Evolutionary conservation across 1,284 basidiomycete species (phyloP).

Genomic region (Fistulina hepatica): DNA sequence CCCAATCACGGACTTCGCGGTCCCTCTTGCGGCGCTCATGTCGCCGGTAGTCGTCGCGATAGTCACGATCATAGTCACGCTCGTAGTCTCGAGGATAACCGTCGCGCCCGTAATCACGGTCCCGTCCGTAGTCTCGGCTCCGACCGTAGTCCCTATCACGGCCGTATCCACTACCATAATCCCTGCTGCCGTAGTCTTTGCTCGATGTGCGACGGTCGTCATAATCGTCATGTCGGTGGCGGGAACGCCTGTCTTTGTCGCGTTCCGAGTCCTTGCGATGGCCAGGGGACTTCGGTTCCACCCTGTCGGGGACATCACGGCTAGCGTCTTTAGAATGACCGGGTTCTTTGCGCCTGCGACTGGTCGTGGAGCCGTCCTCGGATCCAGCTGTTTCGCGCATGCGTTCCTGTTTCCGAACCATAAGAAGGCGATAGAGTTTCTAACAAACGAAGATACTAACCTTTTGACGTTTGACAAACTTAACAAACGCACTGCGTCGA

Average conservation of each 20-base stretch:
- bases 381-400: slow-evolving; percentile 69
- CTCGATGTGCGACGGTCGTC: slow-evolving; percentile 7
- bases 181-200: slow-evolving; percentile 7
- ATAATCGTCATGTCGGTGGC: slow-evolving; percentile 26
- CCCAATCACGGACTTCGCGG: slow-evolving; percentile 23
- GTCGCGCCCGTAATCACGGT: slow-evolving; percentile 31
- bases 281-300: no score
- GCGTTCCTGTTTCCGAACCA: slow-evolving; percentile 43
- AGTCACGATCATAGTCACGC: slow-evolving; percentile 28
- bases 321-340: no score
- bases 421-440: slow-evolving; percentile 7
- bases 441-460: slow-evolving; percentile 23
- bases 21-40: slow-evolving; percentile 21
- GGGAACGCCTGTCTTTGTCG: no score
- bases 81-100: slow-evolving; percentile 34
- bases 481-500: slow-evolving; percentile 68
- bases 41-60: slow-evolving; percentile 29
- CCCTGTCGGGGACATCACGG: no score
- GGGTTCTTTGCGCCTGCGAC: slow-evolving; percentile 67
- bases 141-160: slow-evolving; percentile 31
- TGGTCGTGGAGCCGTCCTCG: slow-evolving; percentile 66
- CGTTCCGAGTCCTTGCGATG: no score
- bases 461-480: slow-evolving; percentile 82
- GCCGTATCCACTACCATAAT: slow-evolving; percentile 26
- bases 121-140: slow-evolving; percentile 21